phyloP scores from a whole-genome alignment of 176 grass and related monocot genomes.

The Lolium rigidum region DNA sequence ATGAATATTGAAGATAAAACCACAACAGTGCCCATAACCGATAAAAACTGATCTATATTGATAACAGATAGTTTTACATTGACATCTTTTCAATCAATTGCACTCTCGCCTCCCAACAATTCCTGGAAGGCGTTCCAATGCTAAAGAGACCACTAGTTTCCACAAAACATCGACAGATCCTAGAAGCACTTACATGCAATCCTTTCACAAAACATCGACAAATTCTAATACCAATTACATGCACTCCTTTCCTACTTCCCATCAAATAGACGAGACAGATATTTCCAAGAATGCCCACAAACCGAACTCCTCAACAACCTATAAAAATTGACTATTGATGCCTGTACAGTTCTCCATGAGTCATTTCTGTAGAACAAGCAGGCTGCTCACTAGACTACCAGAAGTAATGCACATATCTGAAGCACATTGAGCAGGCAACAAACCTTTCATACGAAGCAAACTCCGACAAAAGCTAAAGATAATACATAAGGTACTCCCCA shows the following conservation, averaged over 20 bases:
- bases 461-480: conserved; percentile 16
- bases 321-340: conserved; percentile 51
- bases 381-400: not conserved
- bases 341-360: conserved; percentile 53
- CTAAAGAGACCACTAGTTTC: not conserved
- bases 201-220: conserved; percentile 24
- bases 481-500: conserved; percentile 36
- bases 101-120: conserved; percentile 37
- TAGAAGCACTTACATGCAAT: conserved; percentile 4
- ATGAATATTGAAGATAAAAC: not conserved
- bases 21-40: not conserved
- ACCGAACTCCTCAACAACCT: conserved; percentile 42
- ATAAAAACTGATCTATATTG: conserved; percentile 36
- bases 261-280: conserved; percentile 39
- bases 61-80: conserved; percentile 35
- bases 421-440: conserved; percentile 22
- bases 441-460: conserved; percentile 33
- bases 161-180: conserved; percentile 30
- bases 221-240: conserved; percentile 36
- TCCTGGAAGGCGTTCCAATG: conserved; percentile 14
- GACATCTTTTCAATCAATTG: conserved; percentile 28
- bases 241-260: conserved; percentile 45
- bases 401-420: not conserved
- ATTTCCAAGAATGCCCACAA: conserved; percentile 39
- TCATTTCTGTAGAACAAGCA: conserved; percentile 36